Percentiles rank a stretch among this genome's conserved stretches.
These are phyloP conservation scores for Rhodotorula sp. DNA, from an alignment of 1,284 basidiomycete species.

Conservation along the genomic window DNA sequence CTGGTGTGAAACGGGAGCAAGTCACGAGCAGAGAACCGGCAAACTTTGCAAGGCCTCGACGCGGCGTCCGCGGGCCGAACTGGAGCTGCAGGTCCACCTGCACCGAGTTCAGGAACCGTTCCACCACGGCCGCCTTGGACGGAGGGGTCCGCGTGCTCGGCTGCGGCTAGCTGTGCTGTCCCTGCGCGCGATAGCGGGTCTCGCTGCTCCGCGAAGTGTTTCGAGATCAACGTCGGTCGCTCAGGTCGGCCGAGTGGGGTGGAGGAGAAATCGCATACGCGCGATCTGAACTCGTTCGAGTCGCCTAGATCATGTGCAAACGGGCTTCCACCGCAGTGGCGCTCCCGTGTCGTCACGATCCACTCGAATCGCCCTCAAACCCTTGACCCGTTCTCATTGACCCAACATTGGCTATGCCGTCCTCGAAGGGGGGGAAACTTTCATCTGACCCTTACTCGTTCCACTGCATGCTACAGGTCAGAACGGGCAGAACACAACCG, in stretches of 20 bases:
- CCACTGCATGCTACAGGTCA: no score
- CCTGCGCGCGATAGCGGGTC: neutral
- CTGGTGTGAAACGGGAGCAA: neutral
- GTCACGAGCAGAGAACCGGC: neutral
- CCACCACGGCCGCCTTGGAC: neutral
- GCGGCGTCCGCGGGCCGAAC: neutral
- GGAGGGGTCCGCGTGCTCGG: neutral
- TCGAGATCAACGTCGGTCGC: neutral
- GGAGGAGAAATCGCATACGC: neutral
- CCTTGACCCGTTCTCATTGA: no score
- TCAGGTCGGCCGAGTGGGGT: slow-evolving; percentile 5
- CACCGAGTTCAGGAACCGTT: neutral
- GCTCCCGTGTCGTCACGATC: no score
- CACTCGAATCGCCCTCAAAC: no score
- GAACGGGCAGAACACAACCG: no score
- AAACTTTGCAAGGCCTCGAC: neutral
- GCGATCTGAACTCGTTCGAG: neutral
- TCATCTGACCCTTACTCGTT: no score
- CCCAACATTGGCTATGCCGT: no score
- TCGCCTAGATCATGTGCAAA: neutral
- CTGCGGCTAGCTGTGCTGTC: neutral
- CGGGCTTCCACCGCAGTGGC: neutral
- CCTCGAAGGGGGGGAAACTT: no score
- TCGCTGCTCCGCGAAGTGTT: neutral
- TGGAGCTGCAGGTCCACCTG: neutral